phyloP scores from a whole-genome alignment of 768 basidiomycete genomes.

The Trametes punicea region DNA sequence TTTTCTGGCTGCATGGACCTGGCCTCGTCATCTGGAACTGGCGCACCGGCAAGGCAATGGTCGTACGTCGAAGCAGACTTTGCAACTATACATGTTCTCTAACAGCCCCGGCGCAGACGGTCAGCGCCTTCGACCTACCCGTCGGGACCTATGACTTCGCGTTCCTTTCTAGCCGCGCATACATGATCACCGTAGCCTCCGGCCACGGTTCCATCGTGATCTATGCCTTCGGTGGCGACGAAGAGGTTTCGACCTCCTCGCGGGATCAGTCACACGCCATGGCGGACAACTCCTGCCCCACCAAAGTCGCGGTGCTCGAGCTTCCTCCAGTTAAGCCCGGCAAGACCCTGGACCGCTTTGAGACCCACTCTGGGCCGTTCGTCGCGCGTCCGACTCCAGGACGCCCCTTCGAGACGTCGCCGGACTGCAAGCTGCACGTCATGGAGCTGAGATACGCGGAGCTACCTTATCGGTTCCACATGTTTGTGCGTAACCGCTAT shows the following conservation, averaged over 20 bases:
- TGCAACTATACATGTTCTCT: background rate
- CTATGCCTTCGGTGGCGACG: conserved; percentile 35
- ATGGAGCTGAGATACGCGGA: conserved; percentile 29
- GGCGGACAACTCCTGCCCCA: background rate
- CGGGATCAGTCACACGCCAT: background rate
- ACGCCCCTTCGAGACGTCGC: conserved; percentile 24
- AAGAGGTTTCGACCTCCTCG: background rate
- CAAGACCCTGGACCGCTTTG: conserved; percentile 17
- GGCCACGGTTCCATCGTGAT: conserved; percentile 40
- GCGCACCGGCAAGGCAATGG: conserved; percentile 40
- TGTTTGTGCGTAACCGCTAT: conserved; percentile 34
- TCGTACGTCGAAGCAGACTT: conserved; percentile 42
- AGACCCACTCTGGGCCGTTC: conserved; percentile 30
- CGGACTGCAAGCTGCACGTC: conserved; percentile 28
- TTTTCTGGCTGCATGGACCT: conserved; percentile 36
- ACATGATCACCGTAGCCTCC: conserved; percentile 37
- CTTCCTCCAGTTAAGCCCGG: conserved; percentile 23
- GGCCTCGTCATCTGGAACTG: conserved; percentile 51
- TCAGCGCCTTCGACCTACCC: conserved; percentile 23
- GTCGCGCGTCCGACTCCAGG: conserved; percentile 16
- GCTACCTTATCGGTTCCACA: conserved; percentile 22
- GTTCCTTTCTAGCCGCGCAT: conserved; percentile 43
- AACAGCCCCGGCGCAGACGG: background rate
- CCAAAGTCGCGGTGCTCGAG: conserved; percentile 25
- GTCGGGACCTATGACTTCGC: conserved; percentile 40